Evolutionary conservation across 768 basidiomycete species (phyloP), one percentile per base, ranked within the genome.

Genomic region (Lactifluus pinguis): DNA sequence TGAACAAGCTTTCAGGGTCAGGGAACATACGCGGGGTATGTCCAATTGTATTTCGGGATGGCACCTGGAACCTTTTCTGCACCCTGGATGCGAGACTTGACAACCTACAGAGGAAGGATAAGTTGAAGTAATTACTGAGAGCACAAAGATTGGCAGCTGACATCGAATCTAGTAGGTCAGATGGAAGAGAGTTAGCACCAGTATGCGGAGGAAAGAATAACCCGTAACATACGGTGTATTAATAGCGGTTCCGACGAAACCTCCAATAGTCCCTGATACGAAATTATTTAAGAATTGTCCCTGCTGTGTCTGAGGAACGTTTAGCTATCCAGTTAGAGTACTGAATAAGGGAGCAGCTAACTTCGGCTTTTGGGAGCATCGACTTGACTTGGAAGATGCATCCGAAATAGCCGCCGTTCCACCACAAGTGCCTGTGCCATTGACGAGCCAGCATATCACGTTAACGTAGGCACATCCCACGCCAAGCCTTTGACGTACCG

Each of bases 321-420:
- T 44, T 25, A 54, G 54, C n/a, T 30, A 17, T 36, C 34, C 17
- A 45, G 15, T 38, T 13, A 8, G 14, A 9, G 7, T 19, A 45
- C 5, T n/a, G 49, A n/a, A 45, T 15, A 54, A 50, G 19, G 6
- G 10, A 59, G 11, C 10, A 49, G 68, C 79, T 58, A 66, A 92
- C 95, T 75, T 92, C 82, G 11, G 95, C 81, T 70, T 91, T 92
- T 36, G 95, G 94, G 36, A 99, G 75, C 65, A 92, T 63, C 1
- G 78, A 69, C 60, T 85, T 83, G 51, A 97, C 86, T 74, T 91
- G 88, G 78, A 86, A 88, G 69, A 99, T 98, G 58, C 84, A 82
- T 25, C 89, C 90, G 64, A 99, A 99, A 78, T 94, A 98, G 10
- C 95, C 95, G 38, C 92, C 95, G 68, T 98, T 92, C 91, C 89